These are phyloP conservation scores for Styphnolobium japonicum DNA, from an alignment of 306 rosid species.

Conservation along the genomic window DNA sequence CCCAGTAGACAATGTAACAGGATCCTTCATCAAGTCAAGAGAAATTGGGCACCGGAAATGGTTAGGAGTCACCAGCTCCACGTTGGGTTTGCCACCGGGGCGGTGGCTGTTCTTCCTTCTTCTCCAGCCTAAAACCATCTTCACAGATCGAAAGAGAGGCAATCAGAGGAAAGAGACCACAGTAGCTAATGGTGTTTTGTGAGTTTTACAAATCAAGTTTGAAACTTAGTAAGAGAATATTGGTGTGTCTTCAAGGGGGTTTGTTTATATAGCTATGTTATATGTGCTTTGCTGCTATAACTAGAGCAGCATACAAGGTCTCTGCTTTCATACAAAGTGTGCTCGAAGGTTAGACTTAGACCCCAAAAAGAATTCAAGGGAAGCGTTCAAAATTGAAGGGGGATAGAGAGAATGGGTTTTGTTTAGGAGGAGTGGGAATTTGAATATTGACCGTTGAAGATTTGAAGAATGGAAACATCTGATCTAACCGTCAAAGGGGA, in stretches of 20 bases:
- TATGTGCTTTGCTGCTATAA: background rate
- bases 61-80: constrained; percentile 39
- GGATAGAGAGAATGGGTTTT: background rate
- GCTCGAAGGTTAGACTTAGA: constrained; percentile 25
- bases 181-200: background rate
- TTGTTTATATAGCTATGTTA: background rate
- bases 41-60: constrained; percentile 55
- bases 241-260: background rate
- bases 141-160: background rate
- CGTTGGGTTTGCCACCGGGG: background rate
- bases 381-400: constrained; percentile 25
- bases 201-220: background rate
- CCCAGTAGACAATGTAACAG: constrained; percentile 56
- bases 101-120: constrained; percentile 17
- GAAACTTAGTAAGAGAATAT: background rate
- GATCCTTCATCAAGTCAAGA: constrained; percentile 56
- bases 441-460: constrained; percentile 64
- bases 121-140: constrained; percentile 48
- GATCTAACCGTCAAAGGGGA: constrained; percentile 34
- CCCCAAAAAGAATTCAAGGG: constrained; percentile 11
- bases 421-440: background rate
- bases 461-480: constrained; percentile 14
- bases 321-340: background rate
- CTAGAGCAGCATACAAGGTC: background rate
- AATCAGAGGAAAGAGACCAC: background rate